A percentile compares a stretch with the other conserved stretches of the same genome.
phyloP scores from a whole-genome alignment of 1,284 basidiomycete genomes.

The Rhodofomes roseus region DNA sequence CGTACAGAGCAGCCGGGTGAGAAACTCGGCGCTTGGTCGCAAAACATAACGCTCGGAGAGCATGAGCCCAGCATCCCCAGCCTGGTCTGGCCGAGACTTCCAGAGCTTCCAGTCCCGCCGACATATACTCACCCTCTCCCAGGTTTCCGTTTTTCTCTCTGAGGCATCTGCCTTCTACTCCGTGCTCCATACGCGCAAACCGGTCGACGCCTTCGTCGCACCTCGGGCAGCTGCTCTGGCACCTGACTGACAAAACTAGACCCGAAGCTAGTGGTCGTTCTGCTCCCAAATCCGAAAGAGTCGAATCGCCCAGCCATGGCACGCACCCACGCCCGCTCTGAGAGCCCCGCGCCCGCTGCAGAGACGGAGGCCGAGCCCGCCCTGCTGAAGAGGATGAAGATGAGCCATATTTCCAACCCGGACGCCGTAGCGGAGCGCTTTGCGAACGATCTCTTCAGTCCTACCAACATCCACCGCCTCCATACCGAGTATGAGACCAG shows the following conservation, averaged over 20 bases:
- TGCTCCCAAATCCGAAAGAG: background rate
- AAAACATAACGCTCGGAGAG: background rate
- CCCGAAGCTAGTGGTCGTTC: background rate
- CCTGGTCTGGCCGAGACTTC: constrained; percentile 24
- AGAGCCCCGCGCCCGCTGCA: constrained; percentile 22
- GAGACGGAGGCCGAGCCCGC: constrained; percentile 19
- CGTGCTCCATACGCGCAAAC: background rate
- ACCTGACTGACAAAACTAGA: constrained; percentile 3
- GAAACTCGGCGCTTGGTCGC: constrained; percentile 3
- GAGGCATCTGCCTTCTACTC: background rate
- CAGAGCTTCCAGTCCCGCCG: constrained; percentile 13
- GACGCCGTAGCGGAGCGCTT: constrained; percentile 35
- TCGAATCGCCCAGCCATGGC: constrained; percentile 1
- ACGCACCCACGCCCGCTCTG: constrained; percentile 28
- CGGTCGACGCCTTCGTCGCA: background rate
- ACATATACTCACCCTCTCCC: constrained; percentile 14
- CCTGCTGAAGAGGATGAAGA: constrained; percentile 31
- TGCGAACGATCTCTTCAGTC: constrained; percentile 52
- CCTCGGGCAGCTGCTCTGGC: background rate
- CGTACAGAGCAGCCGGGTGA: background rate
- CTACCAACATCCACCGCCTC: constrained; percentile 51
- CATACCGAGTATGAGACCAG: constrained; percentile 54
- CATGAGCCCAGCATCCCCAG: constrained; percentile 9
- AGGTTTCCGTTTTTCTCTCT: constrained; percentile 1
- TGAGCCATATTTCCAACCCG: constrained; percentile 31